Conservation (phyloP, 2,329 filamentous ascomycete species). For the Zymoseptoria pseudotritici region DNA sequence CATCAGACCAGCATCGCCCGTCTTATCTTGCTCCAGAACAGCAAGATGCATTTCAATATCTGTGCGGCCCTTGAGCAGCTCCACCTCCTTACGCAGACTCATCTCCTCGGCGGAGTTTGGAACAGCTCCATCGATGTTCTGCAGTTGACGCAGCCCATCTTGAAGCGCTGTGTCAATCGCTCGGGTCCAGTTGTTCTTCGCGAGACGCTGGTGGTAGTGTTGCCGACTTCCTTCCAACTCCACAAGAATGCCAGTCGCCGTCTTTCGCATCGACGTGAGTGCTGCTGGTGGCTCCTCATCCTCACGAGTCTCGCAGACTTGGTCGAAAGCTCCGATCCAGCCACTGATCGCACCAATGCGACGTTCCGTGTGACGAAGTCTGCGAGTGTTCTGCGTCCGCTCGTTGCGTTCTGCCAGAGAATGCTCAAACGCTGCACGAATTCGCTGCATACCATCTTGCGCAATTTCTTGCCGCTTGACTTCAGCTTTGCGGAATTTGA, state of each 20-base stretch:
- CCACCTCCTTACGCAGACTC: constrained; percentile 70
- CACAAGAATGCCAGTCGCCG: constrained; percentile 76
- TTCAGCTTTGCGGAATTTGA: constrained; percentile 83
- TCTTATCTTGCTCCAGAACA: constrained; percentile 76
- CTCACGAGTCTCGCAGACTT: constrained; percentile 64
- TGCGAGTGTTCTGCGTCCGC: constrained; percentile 71
- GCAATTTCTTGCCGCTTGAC: constrained; percentile 73
- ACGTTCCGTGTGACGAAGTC: constrained; percentile 72
- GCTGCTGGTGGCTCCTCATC: constrained; percentile 60
- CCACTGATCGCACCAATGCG: constrained; percentile 78
- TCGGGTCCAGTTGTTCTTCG: constrained; percentile 79
- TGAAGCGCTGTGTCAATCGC: constrained; percentile 80
- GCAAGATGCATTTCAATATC: constrained; percentile 70
- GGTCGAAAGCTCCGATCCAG: constrained; percentile 89
- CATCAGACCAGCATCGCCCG: constrained; percentile 67
- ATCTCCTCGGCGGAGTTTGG: constrained; percentile 54
- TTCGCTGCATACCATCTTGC: constrained; percentile 69
- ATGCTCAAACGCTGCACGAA: constrained; percentile 78
- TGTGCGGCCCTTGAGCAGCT: constrained; percentile 75
- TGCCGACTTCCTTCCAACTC: constrained; percentile 87
- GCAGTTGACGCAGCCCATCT: constrained; percentile 72
- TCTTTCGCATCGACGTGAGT: constrained; percentile 71
- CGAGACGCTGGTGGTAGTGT: constrained; percentile 77
- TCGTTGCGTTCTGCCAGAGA: constrained; percentile 70
- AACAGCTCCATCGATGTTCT: constrained; percentile 56